These are phyloP conservation scores for Penicillium sp. DNA, from an alignment of 2,329 filamentous ascomycete species.

Conservation along the genomic window DNA sequence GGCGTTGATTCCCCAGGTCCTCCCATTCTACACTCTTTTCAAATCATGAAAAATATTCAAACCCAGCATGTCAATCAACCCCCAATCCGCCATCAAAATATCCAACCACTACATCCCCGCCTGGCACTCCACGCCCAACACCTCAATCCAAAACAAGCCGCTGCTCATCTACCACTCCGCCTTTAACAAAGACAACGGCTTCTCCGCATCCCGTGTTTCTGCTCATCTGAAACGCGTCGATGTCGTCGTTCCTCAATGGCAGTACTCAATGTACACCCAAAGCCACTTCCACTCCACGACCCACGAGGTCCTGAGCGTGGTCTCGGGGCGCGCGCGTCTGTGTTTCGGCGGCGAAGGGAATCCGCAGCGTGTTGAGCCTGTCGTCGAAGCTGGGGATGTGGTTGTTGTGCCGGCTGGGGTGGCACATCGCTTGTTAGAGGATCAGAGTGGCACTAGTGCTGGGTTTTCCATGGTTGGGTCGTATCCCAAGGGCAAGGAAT, in stretches of 20 bases:
- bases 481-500: slow-evolving; percentile 56
- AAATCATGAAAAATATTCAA: no score
- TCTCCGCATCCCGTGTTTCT: slow-evolving; percentile 51
- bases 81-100: slow-evolving; percentile 51
- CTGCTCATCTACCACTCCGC: slow-evolving; percentile 63
- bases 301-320: slow-evolving; percentile 63
- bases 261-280: slow-evolving; percentile 64
- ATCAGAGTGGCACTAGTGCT: slow-evolving; percentile 40
- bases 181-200: slow-evolving; percentile 43
- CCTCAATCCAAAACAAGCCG: slow-evolving; percentile 59
- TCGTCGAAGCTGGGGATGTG: slow-evolving; percentile 58
- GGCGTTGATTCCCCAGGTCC: no score
- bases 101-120: slow-evolving; percentile 57
- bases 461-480: slow-evolving; percentile 65
- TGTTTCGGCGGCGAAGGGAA: slow-evolving; percentile 66
- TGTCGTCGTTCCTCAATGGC: slow-evolving; percentile 62
- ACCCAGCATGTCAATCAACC: slow-evolving; percentile 36
- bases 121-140: slow-evolving; percentile 59
- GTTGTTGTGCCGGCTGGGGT: slow-evolving; percentile 65
- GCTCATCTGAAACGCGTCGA: slow-evolving; percentile 51
- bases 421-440: slow-evolving; percentile 59
- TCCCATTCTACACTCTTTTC: no score
- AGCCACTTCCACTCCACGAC: slow-evolving; percentile 66
- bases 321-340: slow-evolving; percentile 55
- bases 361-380: slow-evolving; percentile 52